These are phyloP conservation scores for Fusarium dimerum DNA, from an alignment of 2,329 filamentous ascomycete genomes.

Conservation along the genomic window DNA sequence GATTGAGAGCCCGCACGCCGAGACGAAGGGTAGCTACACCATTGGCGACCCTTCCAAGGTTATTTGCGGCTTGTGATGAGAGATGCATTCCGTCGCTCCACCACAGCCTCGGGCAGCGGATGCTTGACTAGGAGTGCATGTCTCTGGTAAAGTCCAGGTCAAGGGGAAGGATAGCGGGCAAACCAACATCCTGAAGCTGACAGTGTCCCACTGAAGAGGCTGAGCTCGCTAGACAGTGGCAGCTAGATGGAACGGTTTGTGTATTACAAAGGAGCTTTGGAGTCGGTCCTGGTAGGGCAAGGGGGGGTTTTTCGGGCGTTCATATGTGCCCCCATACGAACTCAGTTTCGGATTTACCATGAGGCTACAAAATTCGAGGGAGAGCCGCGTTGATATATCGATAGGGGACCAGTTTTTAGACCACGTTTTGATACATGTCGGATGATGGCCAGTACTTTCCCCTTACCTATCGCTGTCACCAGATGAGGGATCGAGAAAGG, in stretches of 20 bases:
- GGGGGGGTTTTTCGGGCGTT: constrained; percentile 25
- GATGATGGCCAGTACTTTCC: constrained; percentile 43
- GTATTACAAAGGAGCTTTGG: constrained; percentile 32
- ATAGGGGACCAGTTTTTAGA: constrained; percentile 46
- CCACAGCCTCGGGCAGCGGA: constrained; percentile 32
- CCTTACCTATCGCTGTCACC: constrained; percentile 26
- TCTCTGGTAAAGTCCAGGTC: constrained; percentile 30
- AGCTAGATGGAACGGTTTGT: constrained; percentile 30
- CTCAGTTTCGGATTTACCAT: constrained; percentile 29
- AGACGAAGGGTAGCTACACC: constrained; percentile 36
- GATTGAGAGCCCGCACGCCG: constrained; percentile 64
- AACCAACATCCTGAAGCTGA: constrained; percentile 33
- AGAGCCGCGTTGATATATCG: constrained; percentile 38
- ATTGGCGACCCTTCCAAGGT: constrained; percentile 32
- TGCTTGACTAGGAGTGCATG: constrained; percentile 30
- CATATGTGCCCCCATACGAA: constrained; percentile 29
- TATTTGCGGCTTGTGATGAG: constrained; percentile 32
- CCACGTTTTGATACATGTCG: constrained; percentile 53
- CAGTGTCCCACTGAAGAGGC: constrained; percentile 25
- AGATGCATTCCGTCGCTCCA: constrained; percentile 27
- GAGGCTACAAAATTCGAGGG: constrained; percentile 27
- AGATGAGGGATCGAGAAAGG: no score
- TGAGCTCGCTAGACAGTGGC: constrained; percentile 21
- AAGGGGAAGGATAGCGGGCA: constrained; percentile 27
- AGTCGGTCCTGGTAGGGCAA: constrained; percentile 31